These are phyloP conservation scores for Ceriops decandra DNA, from an alignment of 345 rosid species.

Conservation along the genomic window DNA sequence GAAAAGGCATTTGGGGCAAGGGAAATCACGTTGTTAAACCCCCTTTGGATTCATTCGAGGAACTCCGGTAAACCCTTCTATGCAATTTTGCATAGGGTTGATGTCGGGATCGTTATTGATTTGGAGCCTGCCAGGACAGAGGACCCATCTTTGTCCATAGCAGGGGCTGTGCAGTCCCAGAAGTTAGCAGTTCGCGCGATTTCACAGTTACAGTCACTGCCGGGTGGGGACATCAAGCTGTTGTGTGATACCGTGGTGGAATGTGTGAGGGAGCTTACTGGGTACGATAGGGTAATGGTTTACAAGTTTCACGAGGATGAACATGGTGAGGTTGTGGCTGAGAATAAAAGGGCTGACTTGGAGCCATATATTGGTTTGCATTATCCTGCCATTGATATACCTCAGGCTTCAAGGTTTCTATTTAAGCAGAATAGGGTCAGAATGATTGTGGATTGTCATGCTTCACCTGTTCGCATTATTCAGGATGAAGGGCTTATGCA, in stretches of 20 bases:
- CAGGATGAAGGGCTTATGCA: slow-evolving; percentile 81
- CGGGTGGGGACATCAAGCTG: slow-evolving; percentile 85
- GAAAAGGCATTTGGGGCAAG: slow-evolving; percentile 83
- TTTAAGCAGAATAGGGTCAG: slow-evolving; percentile 94
- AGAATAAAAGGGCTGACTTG: slow-evolving; percentile 69
- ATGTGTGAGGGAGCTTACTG: slow-evolving; percentile 83
- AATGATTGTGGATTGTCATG: slow-evolving; percentile 91
- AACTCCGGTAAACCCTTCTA: slow-evolving; percentile 79
- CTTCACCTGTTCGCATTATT: slow-evolving; percentile 51
- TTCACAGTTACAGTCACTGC: slow-evolving; percentile 82
- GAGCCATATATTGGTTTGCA: slow-evolving; percentile 92
- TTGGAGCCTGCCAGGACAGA: slow-evolving; percentile 92
- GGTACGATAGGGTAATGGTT: slow-evolving; percentile 95
- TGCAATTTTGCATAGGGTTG: slow-evolving; percentile 85
- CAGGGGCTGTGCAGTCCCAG: slow-evolving; percentile 98
- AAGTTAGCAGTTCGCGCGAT: slow-evolving; percentile 91
- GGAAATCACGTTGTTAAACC: slow-evolving; percentile 85
- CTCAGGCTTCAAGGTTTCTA: slow-evolving; percentile 93
- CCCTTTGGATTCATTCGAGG: slow-evolving; percentile 87
- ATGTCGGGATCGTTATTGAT: slow-evolving; percentile 95
- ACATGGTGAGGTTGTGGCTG: slow-evolving; percentile 99
- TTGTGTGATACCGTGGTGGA: slow-evolving; percentile 89
- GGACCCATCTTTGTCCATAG: slow-evolving; percentile 92
- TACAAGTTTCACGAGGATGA: slow-evolving; percentile 98
- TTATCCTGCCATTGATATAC: slow-evolving; percentile 96